Percentiles rank a stretch among this genome's conserved stretches.
Evolutionary conservation across 2,329 filamentous ascomycete genomes (phyloP).

Genomic region (Fusarium sp.): DNA sequence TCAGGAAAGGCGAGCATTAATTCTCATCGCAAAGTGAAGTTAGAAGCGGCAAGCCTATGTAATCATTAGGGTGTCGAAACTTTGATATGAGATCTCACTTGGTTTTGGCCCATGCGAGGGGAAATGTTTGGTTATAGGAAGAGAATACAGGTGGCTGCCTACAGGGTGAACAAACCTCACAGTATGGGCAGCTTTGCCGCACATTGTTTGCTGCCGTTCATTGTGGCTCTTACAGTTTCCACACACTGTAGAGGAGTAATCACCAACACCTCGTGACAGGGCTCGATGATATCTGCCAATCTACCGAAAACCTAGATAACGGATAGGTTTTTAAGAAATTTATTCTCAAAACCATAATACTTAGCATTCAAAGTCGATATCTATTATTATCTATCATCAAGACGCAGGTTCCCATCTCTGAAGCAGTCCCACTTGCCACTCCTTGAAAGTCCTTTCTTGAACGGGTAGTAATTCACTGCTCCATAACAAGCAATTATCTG

Average conservation of each 20-base stretch:
- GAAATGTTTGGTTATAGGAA: neutral
- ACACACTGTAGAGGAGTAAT: neutral
- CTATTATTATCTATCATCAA: neutral
- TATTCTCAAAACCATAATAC: too few species aligned
- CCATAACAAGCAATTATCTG: conserved; percentile 55
- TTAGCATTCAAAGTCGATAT: neutral
- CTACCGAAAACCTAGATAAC: neutral
- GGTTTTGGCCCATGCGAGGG: neutral
- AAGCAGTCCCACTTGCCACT: conserved; percentile 74
- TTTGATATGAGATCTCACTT: neutral
- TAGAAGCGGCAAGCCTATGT: too few species aligned
- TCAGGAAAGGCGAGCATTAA: neutral
- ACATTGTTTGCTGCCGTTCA: neutral
- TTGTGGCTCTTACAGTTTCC: neutral
- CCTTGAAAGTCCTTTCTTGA: conserved; percentile 65
- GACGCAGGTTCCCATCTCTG: conserved; percentile 48
- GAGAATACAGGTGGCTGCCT: neutral
- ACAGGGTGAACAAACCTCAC: neutral
- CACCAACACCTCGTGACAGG: neutral
- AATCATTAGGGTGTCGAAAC: neutral
- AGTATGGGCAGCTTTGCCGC: neutral
- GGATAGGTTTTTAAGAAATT: neutral
- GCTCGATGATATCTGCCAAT: neutral
- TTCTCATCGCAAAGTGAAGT: neutral
- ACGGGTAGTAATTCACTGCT: conserved; percentile 64